Base-by-base conservation (phyloP, 2,329 filamentous ascomycete species). In the Fusarium penzigii region DNA sequence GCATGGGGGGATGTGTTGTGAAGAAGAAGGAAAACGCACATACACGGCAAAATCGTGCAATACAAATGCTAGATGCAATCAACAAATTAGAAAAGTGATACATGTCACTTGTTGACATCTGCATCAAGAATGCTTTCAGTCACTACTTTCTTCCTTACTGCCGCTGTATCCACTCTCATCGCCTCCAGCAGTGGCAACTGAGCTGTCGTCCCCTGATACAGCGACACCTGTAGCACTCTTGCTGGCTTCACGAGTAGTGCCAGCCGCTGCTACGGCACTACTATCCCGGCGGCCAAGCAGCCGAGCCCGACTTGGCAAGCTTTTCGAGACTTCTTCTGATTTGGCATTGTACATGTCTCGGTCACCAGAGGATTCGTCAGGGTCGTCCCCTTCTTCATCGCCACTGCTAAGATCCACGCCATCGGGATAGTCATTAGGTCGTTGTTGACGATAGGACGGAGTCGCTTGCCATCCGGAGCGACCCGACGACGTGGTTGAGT, bases 301-400 rank as follows among this genome's bases (percentile, higher is more conserved):
- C 13, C 55, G 49, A 20, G 57, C 36, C 16, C 61, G 56, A 9
- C 50, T 65, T 17, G 62, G 62, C 6, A 65, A 34, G 4, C 41
- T 32, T 38, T 61, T 59, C 9, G 56, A 36, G 6, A 32, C 38
- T 3, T 29, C 42, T 8, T 61, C 57, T 16, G 44, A 50, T 3
- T 57, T 59, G 16, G 56, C 49, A 9, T 68, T 66, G 39, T 71
- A 69, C 57, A 73, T 73, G 14, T 63, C 55, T 10, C 64, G 51
- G 6, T 62, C 58, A 2, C 57, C 62, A 1, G 66, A 58, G 10
- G 70, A 70, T 11, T 71, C 66, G 6, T 74, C 71, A 2, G 69
- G 70, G n/a, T 73, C 71, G 17, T 72, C 72, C 3, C 70, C 71
- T 29, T 74, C 71, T 46, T 76, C 72, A 7, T 77, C 76, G 2